A percentile compares a stretch with the other conserved stretches of the same genome.
These are phyloP conservation scores for Cephalotrichum gorgonifer DNA, from an alignment of 2,329 filamentous ascomycete species.

Conservation along the genomic window DNA sequence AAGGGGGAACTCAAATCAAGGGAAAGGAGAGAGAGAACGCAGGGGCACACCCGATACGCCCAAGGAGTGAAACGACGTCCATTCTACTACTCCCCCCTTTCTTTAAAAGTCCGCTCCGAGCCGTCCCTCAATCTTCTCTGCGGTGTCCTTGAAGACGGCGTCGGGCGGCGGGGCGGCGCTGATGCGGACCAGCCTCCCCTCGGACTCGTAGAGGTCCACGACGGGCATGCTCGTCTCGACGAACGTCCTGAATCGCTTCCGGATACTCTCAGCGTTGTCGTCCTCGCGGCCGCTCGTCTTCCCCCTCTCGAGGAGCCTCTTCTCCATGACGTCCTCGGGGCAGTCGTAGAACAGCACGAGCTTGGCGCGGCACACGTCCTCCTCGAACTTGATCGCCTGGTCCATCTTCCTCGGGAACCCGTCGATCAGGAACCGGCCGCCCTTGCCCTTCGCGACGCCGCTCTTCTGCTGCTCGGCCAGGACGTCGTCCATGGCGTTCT, in stretches of 20 bases:
- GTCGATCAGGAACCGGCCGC: constrained; percentile 66
- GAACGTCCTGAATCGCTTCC: constrained; percentile 92
- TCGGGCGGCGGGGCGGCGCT: constrained; percentile 60
- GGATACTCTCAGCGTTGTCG: constrained; percentile 91
- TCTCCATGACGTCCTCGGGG: constrained; percentile 79
- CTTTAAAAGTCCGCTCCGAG: constrained; percentile 23
- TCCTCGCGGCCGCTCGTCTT: constrained; percentile 87
- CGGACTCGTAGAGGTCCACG: constrained; percentile 68
- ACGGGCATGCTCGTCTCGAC: constrained; percentile 97
- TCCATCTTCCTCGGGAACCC: constrained; percentile 96
- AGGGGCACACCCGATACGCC: no score
- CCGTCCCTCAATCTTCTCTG: constrained; percentile 35
- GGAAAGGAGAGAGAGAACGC: no score
- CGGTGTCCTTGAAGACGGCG: constrained; percentile 44
- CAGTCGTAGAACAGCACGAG: constrained; percentile 94
- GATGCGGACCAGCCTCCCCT: constrained; percentile 73
- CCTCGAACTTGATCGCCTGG: constrained; percentile 90
- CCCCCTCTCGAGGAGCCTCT: constrained; percentile 73
- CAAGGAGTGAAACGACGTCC: no score
- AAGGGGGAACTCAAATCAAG: no score
- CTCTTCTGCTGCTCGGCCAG: constrained; percentile 38
- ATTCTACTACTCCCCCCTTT: not conserved
- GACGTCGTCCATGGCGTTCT: constrained; percentile 78
- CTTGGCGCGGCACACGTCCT: constrained; percentile 70
- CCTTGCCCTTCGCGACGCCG: constrained; percentile 30